phyloP scores from a whole-genome alignment of 768 basidiomycete species.

The Trametes cubensis region DNA sequence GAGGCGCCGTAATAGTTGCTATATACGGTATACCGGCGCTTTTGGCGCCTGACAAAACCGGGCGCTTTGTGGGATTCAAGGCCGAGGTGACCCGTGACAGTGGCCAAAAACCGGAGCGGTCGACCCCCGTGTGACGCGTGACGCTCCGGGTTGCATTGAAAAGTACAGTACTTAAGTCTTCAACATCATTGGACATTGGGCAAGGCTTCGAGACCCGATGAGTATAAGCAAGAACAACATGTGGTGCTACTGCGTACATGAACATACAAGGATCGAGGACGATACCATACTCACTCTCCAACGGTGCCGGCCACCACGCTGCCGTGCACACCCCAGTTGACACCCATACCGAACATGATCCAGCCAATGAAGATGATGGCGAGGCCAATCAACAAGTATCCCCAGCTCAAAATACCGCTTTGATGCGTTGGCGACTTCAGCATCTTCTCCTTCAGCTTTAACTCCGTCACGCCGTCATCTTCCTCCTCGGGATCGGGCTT shows the following conservation, averaged over 20 bases:
- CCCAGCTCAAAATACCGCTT: conserved; percentile 24
- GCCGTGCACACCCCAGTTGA: conserved; percentile 47
- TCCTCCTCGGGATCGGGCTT: conserved; percentile 23
- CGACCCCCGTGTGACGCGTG: too few relatives aligned
- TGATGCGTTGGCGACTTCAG: conserved; percentile 37
- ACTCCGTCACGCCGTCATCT: conserved; percentile 26
- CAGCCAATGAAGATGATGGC: conserved; percentile 42
- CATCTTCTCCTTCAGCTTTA: conserved; percentile 33
- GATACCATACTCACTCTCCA: conserved; percentile 24
- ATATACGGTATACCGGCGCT: too few relatives aligned
- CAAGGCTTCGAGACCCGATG: too few relatives aligned
- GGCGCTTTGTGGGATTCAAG: too few relatives aligned
- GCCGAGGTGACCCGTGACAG: too few relatives aligned
- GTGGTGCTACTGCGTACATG: not conserved
- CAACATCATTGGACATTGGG: too few relatives aligned
- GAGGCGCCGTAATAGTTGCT: too few relatives aligned
- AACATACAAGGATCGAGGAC: not conserved
- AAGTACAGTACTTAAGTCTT: too few relatives aligned
- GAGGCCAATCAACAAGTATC: conserved; percentile 27
- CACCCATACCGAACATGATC: conserved; percentile 46
- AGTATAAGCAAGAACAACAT: not conserved
- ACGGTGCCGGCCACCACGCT: conserved; percentile 35
- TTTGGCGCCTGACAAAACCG: too few relatives aligned
- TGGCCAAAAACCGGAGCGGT: too few relatives aligned
- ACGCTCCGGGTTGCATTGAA: too few relatives aligned